Conservation (phyloP, 163 green algal genomes). For the Chloromonas sp. region DNA sequence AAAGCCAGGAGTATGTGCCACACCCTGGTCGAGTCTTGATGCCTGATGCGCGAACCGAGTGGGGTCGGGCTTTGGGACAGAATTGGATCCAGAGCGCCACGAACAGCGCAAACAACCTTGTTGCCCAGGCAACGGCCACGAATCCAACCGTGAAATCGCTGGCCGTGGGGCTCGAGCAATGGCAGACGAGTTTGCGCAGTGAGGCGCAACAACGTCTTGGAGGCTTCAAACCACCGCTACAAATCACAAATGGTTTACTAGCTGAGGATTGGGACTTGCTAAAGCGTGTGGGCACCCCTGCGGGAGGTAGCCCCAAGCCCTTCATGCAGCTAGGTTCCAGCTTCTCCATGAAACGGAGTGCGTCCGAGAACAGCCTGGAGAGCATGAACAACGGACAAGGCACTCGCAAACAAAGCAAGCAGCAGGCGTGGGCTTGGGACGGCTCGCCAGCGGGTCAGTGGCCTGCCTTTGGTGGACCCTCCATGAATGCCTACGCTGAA, state of each 20-base stretch:
- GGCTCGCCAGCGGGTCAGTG: not conserved
- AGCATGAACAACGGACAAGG: not conserved
- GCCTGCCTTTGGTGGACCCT: not conserved
- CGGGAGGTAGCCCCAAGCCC: not conserved
- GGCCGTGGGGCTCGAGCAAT: conserved; percentile 21
- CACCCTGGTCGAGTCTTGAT: no score
- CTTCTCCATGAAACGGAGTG: conserved; percentile 28
- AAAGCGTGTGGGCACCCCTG: conserved; percentile 8
- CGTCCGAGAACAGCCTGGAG: conserved; percentile 19
- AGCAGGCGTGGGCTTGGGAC: not conserved
- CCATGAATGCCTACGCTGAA: not conserved
- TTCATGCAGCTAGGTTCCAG: not conserved
- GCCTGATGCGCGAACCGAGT: no score
- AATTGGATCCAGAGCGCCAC: no score
- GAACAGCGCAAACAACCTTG: conserved; percentile 1
- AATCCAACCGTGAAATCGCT: conserved; percentile 8
- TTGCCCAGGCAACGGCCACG: conserved; percentile 8
- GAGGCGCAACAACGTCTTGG: conserved; percentile 25
- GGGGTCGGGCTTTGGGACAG: no score
- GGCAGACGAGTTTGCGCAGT: conserved; percentile 13
- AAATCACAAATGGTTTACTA: conserved; percentile 2
- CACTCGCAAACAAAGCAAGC: not conserved
- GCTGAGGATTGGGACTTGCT: conserved; percentile 35
- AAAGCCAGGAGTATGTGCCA: no score
- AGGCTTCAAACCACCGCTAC: conserved; percentile 20